Base-by-base conservation (phyloP, 495 filamentous ascomycete species). In the Neurospora sp. region DNA sequence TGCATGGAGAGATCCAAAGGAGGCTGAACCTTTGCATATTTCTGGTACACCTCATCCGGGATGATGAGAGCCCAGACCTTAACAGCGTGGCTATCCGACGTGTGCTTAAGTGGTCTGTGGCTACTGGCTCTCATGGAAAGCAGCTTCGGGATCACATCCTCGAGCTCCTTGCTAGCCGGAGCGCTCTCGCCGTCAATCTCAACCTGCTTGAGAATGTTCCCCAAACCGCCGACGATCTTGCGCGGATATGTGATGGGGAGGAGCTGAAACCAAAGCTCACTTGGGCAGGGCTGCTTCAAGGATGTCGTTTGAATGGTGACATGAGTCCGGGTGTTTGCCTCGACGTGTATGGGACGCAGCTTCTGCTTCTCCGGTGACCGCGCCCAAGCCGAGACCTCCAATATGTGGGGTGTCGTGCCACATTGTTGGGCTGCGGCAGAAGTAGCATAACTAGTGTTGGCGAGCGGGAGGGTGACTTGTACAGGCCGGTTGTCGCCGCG, bases 161-260 rank as follows among this genome's bases (percentile, higher is more conserved):
- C 93, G 21, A 97, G 81, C 79, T 97, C 93, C 36, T 85, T 82
- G 1, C 92, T 95, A 48, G 94, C 93, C 17, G 93, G 91, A 43
- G 87, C 85, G 10, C 83, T 74, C 40, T 82, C 77, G 13, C 79
- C 80, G 38, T 86, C 84, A 21, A 86, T 82, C 45, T 89, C 84
- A 69, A 96, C 72, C 40, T 89, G 87, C 69, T 92, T 89, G 31
- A 97, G 80, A 59, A 97, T 95, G 77, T 97, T 97, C 13, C 94
- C 94, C 80, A 96, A 89, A 48, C 91, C 87, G 24, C 86, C 84
- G 19, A 88, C 81, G 72, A 97, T 88, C 66, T 79, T 86, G 48
- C 91, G 86, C 43, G 91, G 86, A 36, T 84, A 79, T 0, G 91
- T 93, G 7, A 97, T 78, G 0, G 91, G 88, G 42, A 90, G 71